These are phyloP conservation scores for Sordariomycetes sp. DNA, from an alignment of 2,329 filamentous ascomycete genomes.

Conservation along the genomic window DNA sequence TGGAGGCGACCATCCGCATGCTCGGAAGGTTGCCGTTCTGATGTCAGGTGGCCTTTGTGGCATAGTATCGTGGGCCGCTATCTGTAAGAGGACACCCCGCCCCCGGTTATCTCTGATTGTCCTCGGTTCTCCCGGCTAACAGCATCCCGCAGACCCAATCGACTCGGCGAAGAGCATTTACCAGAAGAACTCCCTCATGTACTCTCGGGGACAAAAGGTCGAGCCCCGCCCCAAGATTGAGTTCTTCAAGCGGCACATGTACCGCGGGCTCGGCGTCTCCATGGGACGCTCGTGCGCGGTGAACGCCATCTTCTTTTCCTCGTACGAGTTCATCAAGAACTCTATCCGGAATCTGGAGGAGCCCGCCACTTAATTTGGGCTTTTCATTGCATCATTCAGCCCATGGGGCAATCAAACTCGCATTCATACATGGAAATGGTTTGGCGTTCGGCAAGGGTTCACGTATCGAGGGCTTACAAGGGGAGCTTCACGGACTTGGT, in stretches of 20 bases:
- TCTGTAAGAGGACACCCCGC: constrained; percentile 41
- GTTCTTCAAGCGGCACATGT: constrained; percentile 70
- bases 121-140: neutral
- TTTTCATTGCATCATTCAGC: neutral
- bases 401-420: neutral
- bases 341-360: constrained; percentile 46
- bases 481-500: neutral
- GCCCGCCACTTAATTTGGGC: constrained; percentile 7
- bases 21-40: constrained; percentile 68
- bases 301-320: constrained; percentile 84
- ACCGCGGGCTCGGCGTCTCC: constrained; percentile 71
- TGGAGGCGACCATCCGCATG: constrained; percentile 59
- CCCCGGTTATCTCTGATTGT: neutral
- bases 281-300: constrained; percentile 74
- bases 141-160: constrained; percentile 43
- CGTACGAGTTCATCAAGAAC: constrained; percentile 75
- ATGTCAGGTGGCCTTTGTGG: constrained; percentile 72
- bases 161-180: constrained; percentile 81
- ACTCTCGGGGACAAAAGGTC: constrained; percentile 52
- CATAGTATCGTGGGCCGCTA: constrained; percentile 70
- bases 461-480: neutral
- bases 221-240: constrained; percentile 61
- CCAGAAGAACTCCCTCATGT: constrained; percentile 68
- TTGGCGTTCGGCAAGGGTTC: neutral
- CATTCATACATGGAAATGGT: neutral